Base-by-base conservation (phyloP, 2,329 filamentous ascomycete genomes). In the Rutstroemia sp. region DNA sequence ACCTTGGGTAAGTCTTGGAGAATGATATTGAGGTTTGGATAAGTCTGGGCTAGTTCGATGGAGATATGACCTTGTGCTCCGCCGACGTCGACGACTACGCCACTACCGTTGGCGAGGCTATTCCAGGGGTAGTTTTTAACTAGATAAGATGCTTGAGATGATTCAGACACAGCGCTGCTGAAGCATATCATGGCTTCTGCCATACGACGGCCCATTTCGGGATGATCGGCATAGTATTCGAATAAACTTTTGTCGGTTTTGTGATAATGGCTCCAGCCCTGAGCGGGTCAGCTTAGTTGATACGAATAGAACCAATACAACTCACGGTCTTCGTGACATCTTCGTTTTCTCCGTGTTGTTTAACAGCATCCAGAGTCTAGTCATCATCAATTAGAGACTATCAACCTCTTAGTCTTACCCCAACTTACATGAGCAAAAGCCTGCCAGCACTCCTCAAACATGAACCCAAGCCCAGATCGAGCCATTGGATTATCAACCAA, bases 21-120 rank as follows among this genome's bases (percentile, higher is more conserved):
- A 25, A 66, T 47, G 47, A 66, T 64, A 16, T 67, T 65, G 12
- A 69, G 56, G 5, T 55, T 48, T 4, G 64, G 62, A 46, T 58
- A 60, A 6, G 53, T 53, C 21, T 60, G 51, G 27, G 64, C 64
- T 21, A 67, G 53, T 25, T 58, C 59, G 10, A 64, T 60, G 4
- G 61, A 60, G 23, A 64, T 55, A 30, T 55, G 57, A 2, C 66
- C 66, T 36, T 60, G 48, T 5, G 63, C 64, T 5, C 67, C 66
- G 9, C 66, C 64, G 27, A 68, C 54, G 7, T 46, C 44, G 19
- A 46, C 44, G 19, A 46, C 5, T 7, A 23, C 14, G 21, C 19
- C 21, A 4, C 25, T 42, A 3, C 39, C 16, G 39, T n/a, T 42
- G 39, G 17, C 1, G 12, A 46, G n/a, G 1, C 3, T 46, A 23